Base-by-base conservation (phyloP, 2,329 filamentous ascomycete species). In the Botrytis squamosa region DNA sequence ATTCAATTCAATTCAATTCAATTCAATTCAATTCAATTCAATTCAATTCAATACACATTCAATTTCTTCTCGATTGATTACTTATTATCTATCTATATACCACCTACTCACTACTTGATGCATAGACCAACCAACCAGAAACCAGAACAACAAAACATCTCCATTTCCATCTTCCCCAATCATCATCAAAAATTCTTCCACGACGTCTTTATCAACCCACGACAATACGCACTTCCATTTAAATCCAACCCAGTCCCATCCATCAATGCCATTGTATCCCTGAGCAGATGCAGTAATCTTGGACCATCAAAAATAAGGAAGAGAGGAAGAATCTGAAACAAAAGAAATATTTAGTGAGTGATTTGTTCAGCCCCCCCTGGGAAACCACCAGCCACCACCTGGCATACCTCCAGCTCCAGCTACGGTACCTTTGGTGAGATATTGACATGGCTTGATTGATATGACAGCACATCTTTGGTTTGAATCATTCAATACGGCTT, bases 71-170 rank as follows among this genome's bases (percentile, higher is more conserved):
- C 64, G 44, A 14, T 52, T 52, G 44, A 7, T 10, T 42, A 33
- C 36, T 49, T 16, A 10, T 38, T 12, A 20, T 22, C 4, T n/a
- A 12, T 3, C 4, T 25, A 29, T 2, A 29, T 29, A 38, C 5
- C n/a, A 33, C 4, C 33, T 36, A 38, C 25, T 25, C 14, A n/a
- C n/a, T 18, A 6, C 22, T 52, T n/a, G 38, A 69, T 69, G 66
- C 66, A 69, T 69, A 59, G 66, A 57, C 66, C 66, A 69, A 68
- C 66, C 65, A 68, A 68, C 12, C 65, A 67, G 25, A 46, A 52
- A 67, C n/a, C 65, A 55, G 29, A 59, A n/a, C n/a, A n/a, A 59
- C 14, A 36, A 33, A 57, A 46, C 67, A 52, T 33, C 12, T 52
- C 44, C 38, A 38, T 49, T 38, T 52, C 63, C 46, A 36, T 66